Base-by-base conservation (phyloP, 83 land plant species). In the Picea mariana region DNA sequence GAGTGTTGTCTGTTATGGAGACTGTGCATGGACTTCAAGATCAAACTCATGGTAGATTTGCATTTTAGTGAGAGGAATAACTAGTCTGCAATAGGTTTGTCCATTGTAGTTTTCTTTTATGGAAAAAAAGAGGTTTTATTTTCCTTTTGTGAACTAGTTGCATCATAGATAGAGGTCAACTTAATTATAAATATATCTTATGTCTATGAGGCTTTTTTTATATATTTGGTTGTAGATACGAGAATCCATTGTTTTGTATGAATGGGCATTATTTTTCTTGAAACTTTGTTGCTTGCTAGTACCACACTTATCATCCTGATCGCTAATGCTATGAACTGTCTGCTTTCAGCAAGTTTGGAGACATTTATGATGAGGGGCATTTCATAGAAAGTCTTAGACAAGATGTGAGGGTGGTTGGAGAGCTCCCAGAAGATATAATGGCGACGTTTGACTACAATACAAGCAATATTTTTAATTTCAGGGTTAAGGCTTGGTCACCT, bases 281-380 rank as follows among this genome's bases (percentile, higher is more conserved):
- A 27, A 21, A 44, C 23, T 5, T 40, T 67, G 5, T 9, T 27
- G 26, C 58, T 16, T 63, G 65, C 9, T 67, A 42, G 6, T 16
- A 26, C 15, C 44, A 72, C 17, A 52, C 61, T 9, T 47, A 9
- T 75, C 55, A 64, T 40, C 18, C 38, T 42, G 52, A 13, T 24
- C 20, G 58, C 55, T 73, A 73, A 73, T 73, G 77, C 79, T 34
- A 12, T 24, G 18, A 18, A 47, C 71, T 77, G n/a, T 68, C 65
- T 52, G 20, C n/a, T 61, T 38, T 59, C 94, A 95, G 97, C 92
- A 93, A 89, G 76, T 95, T 95, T 65, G 87, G 79, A 20, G 94
- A 95, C 66, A 95, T 95, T 38, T 95, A 93, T 86, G 97, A 95
- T 85, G 92, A 93, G 27, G 94, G 90, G 0, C 86, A 89, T 90